Conservation (phyloP, 345 rosid species). For the Corchorus capsularis region DNA sequence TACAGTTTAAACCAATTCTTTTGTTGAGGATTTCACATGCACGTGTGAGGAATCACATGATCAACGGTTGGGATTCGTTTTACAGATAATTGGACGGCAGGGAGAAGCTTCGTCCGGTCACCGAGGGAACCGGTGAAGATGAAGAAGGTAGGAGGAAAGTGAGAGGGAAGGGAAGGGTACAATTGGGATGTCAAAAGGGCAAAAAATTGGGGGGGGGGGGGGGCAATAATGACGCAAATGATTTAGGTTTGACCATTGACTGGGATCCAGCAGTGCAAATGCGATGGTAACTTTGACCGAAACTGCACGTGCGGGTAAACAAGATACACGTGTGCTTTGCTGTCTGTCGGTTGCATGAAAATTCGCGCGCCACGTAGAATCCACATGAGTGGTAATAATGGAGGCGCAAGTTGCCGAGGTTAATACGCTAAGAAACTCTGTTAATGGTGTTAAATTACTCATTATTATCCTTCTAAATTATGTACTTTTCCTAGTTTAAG, state of each 20-base stretch:
- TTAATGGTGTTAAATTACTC: background rate
- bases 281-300: slow-evolving; percentile 42
- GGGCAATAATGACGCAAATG: slow-evolving; percentile 16
- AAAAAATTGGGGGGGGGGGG: background rate
- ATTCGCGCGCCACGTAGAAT: slow-evolving; percentile 52
- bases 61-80: background rate
- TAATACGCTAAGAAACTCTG: background rate
- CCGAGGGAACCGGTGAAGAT: slow-evolving; percentile 7
- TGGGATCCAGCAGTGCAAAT: slow-evolving; percentile 36
- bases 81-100: background rate
- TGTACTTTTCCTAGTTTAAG: background rate
- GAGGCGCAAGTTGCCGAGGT: background rate
- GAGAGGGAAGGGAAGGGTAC: background rate
- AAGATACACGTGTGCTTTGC: slow-evolving; percentile 64
- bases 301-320: slow-evolving; percentile 45
- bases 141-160: slow-evolving; percentile 2
- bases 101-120: background rate
- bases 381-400: slow-evolving; percentile 44
- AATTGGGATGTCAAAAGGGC: background rate
- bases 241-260: slow-evolving; percentile 36
- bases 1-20: background rate
- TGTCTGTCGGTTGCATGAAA: slow-evolving; percentile 41
- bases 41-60: background rate
- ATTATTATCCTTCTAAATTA: background rate
- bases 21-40: slow-evolving; percentile 9